Conservation (phyloP, 2,329 filamentous ascomycete genomes). For the Sporothrix sp. region DNA sequence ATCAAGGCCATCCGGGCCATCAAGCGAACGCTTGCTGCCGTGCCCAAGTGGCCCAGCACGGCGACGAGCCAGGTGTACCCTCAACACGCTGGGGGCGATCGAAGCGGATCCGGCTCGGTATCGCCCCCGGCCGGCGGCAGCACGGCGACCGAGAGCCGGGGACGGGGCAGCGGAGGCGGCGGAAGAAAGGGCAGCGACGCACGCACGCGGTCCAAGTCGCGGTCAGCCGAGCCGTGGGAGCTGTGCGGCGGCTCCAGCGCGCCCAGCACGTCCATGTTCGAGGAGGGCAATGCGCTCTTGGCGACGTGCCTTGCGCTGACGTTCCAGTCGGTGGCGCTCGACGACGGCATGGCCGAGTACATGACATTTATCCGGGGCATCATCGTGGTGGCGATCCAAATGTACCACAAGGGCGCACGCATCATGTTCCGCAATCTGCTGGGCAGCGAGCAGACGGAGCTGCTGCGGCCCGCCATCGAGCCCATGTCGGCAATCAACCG, state of each 20-base stretch:
- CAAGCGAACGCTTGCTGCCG: slow-evolving; percentile 42
- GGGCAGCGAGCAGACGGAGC: slow-evolving; percentile 30
- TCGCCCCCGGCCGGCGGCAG: not conserved
- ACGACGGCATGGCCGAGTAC: slow-evolving; percentile 50
- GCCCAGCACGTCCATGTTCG: slow-evolving; percentile 23
- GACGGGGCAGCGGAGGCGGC: not conserved
- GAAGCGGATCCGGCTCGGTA: not conserved
- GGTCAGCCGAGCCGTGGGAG: not conserved
- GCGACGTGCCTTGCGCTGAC: slow-evolving; percentile 50
- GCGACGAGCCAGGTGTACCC: not conserved
- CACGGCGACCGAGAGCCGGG: not conserved
- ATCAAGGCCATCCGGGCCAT: slow-evolving; percentile 55
- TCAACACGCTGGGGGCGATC: not conserved
- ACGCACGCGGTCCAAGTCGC: not conserved
- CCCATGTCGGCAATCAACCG: slow-evolving; percentile 32
- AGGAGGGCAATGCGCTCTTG: slow-evolving; percentile 49
- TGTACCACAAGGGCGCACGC: slow-evolving; percentile 42
- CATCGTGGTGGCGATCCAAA: slow-evolving; percentile 43
- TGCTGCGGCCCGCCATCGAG: slow-evolving; percentile 37
- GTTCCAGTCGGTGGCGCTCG: slow-evolving; percentile 48
- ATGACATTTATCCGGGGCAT: slow-evolving; percentile 52
- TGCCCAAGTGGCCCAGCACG: slow-evolving; percentile 24
- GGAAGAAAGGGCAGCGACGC: not conserved
- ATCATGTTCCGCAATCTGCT: slow-evolving; percentile 41
- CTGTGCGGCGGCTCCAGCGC: not conserved